Evolutionary conservation across 1,284 basidiomycete species (phyloP).

Genomic region (Puccinia triticina): DNA sequence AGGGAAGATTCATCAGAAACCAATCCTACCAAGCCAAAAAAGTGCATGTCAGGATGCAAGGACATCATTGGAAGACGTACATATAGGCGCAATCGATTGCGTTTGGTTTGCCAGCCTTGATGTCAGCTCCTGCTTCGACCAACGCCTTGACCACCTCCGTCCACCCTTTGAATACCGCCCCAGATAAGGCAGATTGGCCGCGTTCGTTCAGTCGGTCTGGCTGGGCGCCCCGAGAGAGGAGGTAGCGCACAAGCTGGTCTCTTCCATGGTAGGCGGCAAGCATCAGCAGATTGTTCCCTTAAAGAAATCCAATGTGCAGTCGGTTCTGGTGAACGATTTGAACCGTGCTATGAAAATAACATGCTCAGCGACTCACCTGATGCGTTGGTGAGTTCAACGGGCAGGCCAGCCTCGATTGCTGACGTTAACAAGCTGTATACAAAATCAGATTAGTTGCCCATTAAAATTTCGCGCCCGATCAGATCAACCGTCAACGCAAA

Average conservation of each 20-base stretch:
- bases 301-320: slow-evolving; percentile 63
- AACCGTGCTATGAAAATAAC: background rate
- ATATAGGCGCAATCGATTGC: slow-evolving; percentile 69
- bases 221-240: slow-evolving; percentile 62
- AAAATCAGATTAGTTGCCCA: background rate
- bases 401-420: slow-evolving; percentile 74
- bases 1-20: background rate
- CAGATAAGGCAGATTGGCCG: slow-evolving; percentile 77
- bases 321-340: no score
- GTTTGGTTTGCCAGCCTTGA: slow-evolving; percentile 70
- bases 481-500: background rate
- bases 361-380: background rate
- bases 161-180: slow-evolving; percentile 76
- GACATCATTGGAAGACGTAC: slow-evolving; percentile 50
- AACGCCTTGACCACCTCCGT: slow-evolving; percentile 70
- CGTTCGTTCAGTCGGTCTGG: slow-evolving; percentile 69
- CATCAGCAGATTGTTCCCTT: slow-evolving; percentile 68
- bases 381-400: slow-evolving; percentile 74
- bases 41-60: background rate
- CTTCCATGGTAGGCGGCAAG: slow-evolving; percentile 79
- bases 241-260: slow-evolving; percentile 64
- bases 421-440: slow-evolving; percentile 62
- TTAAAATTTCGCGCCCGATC: background rate
- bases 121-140: slow-evolving; percentile 70
- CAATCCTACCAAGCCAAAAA: background rate